phyloP scores from a whole-genome alignment of 495 filamentous ascomycete genomes.

The Amorphotheca resinae region DNA sequence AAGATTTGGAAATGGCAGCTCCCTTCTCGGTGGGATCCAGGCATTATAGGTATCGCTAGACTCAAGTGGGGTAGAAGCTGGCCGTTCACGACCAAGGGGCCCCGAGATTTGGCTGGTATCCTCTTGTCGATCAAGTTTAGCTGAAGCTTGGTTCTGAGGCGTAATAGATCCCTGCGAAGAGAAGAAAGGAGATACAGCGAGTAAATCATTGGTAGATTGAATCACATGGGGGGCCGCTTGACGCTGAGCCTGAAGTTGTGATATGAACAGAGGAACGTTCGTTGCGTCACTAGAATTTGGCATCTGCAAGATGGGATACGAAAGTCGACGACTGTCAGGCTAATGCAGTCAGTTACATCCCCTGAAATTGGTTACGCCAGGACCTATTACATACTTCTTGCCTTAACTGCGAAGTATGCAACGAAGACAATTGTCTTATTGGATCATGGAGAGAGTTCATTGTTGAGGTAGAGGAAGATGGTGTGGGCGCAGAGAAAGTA shows the following conservation, averaged over 20 bases:
- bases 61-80: conserved; percentile 5
- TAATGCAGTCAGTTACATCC: not conserved
- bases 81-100: not conserved
- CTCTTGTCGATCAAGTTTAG: too few relatives aligned
- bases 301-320: conserved; percentile 1
- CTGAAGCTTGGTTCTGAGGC: too few relatives aligned
- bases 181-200: not conserved
- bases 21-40: conserved; percentile 25
- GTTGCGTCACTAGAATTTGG: not conserved
- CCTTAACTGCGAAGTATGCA: conserved; percentile 7
- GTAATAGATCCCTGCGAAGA: too few relatives aligned
- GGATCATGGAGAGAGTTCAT: not conserved
- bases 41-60: not conserved
- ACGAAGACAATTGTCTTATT: not conserved
- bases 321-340: conserved; percentile 3
- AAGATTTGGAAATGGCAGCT: conserved; percentile 24
- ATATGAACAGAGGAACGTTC: not conserved
- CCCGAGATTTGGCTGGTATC: not conserved
- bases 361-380: not conserved
- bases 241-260: conserved; percentile 1
- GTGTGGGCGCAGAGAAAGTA: not conserved
- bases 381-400: conserved; percentile 5
- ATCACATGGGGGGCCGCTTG: not conserved
- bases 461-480: not conserved
- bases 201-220: not conserved